Conservation (phyloP, 1,284 basidiomycete species). For the Leccinum glutinopallens region DNA sequence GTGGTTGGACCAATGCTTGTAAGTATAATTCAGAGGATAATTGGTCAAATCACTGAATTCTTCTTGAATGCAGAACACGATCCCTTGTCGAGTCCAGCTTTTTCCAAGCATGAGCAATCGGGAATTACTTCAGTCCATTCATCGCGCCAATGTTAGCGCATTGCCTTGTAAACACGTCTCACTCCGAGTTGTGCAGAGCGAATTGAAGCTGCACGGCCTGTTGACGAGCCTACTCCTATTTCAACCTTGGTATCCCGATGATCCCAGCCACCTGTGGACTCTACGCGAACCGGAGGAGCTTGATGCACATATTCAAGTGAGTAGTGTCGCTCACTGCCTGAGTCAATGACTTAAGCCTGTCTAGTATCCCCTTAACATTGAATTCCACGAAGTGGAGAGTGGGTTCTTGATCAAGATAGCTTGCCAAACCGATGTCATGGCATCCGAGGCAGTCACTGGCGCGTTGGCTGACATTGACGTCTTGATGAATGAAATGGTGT, state of each 20-base stretch:
- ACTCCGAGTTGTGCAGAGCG: slow-evolving; percentile 45
- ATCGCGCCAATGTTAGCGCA: slow-evolving; percentile 43
- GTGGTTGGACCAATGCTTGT: slow-evolving; percentile 54
- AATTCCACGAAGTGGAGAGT: slow-evolving; percentile 40
- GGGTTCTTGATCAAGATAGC: slow-evolving; percentile 42
- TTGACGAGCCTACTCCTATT: slow-evolving; percentile 53
- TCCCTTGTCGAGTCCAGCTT: slow-evolving; percentile 47
- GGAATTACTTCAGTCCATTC: slow-evolving; percentile 42
- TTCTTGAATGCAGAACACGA: slow-evolving; percentile 43
- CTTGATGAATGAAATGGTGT: slow-evolving; percentile 34
- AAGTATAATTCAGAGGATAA: slow-evolving; percentile 22
- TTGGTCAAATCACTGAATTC: background rate
- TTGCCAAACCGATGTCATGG: slow-evolving; percentile 37
- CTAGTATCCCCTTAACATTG: slow-evolving; percentile 51
- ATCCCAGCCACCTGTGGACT: slow-evolving; percentile 36
- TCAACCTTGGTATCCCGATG: slow-evolving; percentile 35
- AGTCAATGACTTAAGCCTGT: slow-evolving; percentile 3
- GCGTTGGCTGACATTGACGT: slow-evolving; percentile 34
- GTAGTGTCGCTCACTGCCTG: slow-evolving; percentile 2
- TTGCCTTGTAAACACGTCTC: slow-evolving; percentile 52
- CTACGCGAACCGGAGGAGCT: slow-evolving; percentile 37
- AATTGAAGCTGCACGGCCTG: slow-evolving; percentile 37
- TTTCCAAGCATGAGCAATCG: slow-evolving; percentile 33
- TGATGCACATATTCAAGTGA: slow-evolving; percentile 46
- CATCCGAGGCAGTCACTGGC: slow-evolving; percentile 26